Base-by-base conservation (phyloP, 345 rosid species). In the Brassica incana region DNA sequence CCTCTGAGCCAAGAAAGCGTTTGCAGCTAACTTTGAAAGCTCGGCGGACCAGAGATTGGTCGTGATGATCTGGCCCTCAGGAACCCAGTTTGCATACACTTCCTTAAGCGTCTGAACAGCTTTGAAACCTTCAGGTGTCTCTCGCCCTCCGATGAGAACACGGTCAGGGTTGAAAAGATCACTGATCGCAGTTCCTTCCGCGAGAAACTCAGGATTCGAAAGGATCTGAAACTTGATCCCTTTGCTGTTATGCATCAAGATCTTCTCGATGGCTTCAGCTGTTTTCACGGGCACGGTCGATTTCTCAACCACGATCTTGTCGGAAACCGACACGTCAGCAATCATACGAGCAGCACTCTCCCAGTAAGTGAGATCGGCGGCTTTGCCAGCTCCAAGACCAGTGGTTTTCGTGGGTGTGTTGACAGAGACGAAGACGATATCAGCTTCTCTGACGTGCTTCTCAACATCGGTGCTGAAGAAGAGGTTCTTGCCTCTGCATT, bases 301-400 rank as follows among this genome's bases (percentile, higher is more conserved):
- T 80, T 93, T 93, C 92, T 93, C 98, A 68, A 93, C 98, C 0
- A 93, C 98, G 71, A 93, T 90, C 79, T 93, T 93, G 82, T 91
- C 87, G 16, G 98, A 91, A 70, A 85, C 90, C 0, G 98, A 91
- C 2, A 93, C 98, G 77, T 93, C 98, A 8, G 98, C 97, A n/a
- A 93, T 93, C 88, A 90, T 90, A 15, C 98, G 92, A 61, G 98
- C 98, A 5, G 98, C 97, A 27, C 97, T 91, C 82, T 93, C 98
- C 98, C 98, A 93, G 75, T 93, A 93, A 9, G 98, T 93, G 75
- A 93, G 93, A 80, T 93, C 98, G 2, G 98, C 98, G 71, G 98
- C 98, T 83, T 93, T 93, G 1, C 98, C 98, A 71, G 98, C 98
- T 63, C 98, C 98, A 67, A 93, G 92, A 72, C 98, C 98, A 40